A percentile compares a stretch with the other conserved stretches of the same genome.
These are phyloP conservation scores for Penicillium chermesinum DNA, from an alignment of 495 filamentous ascomycete genomes.

Conservation along the genomic window DNA sequence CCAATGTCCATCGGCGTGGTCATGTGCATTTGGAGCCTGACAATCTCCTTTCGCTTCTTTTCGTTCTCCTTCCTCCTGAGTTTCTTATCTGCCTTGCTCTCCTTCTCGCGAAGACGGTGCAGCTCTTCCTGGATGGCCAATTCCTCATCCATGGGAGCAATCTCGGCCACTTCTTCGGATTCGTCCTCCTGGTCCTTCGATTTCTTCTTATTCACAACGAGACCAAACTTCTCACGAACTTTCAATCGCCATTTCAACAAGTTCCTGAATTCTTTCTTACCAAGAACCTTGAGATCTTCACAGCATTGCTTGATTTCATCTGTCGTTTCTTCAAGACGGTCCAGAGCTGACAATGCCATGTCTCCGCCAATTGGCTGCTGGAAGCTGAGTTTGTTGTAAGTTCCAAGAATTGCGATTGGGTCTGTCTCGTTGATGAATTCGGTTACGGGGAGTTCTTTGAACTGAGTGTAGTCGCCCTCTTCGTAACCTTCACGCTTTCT, in stretches of 20 bases:
- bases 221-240: constrained; percentile 86
- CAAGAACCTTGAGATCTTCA: constrained; percentile 82
- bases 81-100: constrained; percentile 67
- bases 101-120: constrained; percentile 71
- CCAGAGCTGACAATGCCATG: constrained; percentile 77
- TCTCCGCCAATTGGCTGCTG: constrained; percentile 71
- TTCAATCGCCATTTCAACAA: constrained; percentile 90
- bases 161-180: constrained; percentile 67
- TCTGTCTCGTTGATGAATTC: constrained; percentile 95
- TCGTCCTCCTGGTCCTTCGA: constrained; percentile 44
- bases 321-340: constrained; percentile 90
- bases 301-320: constrained; percentile 82
- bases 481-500: constrained; percentile 95
- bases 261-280: constrained; percentile 89
- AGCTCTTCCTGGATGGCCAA: constrained; percentile 82
- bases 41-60: constrained; percentile 81
- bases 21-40: constrained; percentile 96
- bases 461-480: constrained; percentile 90
- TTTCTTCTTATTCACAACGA: constrained; percentile 63
- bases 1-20: constrained; percentile 92
- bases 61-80: constrained; percentile 81
- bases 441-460: constrained; percentile 78
- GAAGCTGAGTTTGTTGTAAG: constrained; percentile 78
- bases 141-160: constrained; percentile 91
- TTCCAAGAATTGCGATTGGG: constrained; percentile 92